Conservation (phyloP, 352 stramenopile species). For the Phytophthora boehmeriae region DNA sequence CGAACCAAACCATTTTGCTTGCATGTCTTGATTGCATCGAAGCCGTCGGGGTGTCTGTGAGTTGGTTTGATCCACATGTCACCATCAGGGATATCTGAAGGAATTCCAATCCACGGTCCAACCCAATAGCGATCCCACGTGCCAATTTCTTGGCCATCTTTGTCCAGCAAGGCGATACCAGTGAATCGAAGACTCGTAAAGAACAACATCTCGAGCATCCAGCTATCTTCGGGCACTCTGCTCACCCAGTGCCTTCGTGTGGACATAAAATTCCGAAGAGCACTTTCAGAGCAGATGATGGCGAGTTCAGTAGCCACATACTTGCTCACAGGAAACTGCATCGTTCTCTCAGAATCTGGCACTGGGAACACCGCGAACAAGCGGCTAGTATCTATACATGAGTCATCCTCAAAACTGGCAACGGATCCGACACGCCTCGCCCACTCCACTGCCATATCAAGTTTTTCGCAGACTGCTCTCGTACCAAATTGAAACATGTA, state of each 20-base stretch:
- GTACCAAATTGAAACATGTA: conserved; percentile 18
- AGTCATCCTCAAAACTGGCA: neutral
- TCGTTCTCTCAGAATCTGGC: neutral
- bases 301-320: conserved; percentile 12
- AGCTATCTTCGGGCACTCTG: conserved; percentile 9
- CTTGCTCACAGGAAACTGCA: neutral
- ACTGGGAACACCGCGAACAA: conserved; percentile 6
- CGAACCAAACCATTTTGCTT: conserved; percentile 9
- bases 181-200: conserved; percentile 17
- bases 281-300: conserved; percentile 4
- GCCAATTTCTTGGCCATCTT: conserved; percentile 4
- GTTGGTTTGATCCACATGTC: conserved; percentile 22
- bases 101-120: conserved; percentile 6
- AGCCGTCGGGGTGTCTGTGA: conserved; percentile 20
- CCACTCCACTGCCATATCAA: conserved; percentile 8
- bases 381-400: conserved; percentile 6
- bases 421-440: conserved; percentile 6
- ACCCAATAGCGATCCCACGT: conserved; percentile 4
- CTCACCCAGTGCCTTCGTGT: conserved; percentile 1
- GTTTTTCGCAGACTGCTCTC: neutral
- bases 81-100: neutral
- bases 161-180: conserved; percentile 3
- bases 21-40: conserved; percentile 23
- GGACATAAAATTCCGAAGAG: conserved; percentile 11
- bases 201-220: conserved; percentile 23